phyloP scores from a whole-genome alignment of 257 asterid genomes.

The Cruciata laevipes region DNA sequence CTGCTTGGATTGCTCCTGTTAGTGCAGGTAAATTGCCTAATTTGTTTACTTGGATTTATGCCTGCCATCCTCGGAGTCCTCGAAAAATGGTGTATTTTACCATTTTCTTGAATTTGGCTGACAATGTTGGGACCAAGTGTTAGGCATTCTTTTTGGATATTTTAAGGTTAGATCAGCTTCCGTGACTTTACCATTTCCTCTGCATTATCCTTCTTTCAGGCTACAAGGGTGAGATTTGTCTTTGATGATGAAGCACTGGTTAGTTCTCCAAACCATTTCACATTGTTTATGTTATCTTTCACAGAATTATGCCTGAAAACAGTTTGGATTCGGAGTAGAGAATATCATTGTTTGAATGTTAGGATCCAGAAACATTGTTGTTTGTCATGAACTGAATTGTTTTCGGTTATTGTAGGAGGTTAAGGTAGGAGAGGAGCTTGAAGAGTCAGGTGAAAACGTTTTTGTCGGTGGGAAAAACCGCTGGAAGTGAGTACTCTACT shows the following conservation, averaged over 20 bases:
- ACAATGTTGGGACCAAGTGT: neutral
- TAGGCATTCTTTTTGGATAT: neutral
- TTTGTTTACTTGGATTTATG: neutral
- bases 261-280: constrained; percentile 26
- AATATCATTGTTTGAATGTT: neutral
- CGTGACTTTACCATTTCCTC: neutral
- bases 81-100: neutral
- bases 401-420: constrained; percentile 52
- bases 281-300: neutral
- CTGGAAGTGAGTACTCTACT: constrained; percentile 64
- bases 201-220: constrained; percentile 35
- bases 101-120: constrained; percentile 1
- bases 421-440: constrained; percentile 69
- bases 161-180: neutral
- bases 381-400: constrained; percentile 7
- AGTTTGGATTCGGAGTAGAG: neutral
- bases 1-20: constrained; percentile 86
- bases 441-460: constrained; percentile 82
- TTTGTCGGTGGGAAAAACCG: constrained; percentile 92
- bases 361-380: neutral
- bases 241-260: constrained; percentile 83
- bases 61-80: neutral
- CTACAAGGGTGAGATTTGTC: constrained; percentile 87
- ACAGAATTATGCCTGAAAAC: neutral
- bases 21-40: constrained; percentile 50